phyloP scores from a whole-genome alignment of 129 eudicot genomes.

The Ambrosia artemisiifolia region DNA sequence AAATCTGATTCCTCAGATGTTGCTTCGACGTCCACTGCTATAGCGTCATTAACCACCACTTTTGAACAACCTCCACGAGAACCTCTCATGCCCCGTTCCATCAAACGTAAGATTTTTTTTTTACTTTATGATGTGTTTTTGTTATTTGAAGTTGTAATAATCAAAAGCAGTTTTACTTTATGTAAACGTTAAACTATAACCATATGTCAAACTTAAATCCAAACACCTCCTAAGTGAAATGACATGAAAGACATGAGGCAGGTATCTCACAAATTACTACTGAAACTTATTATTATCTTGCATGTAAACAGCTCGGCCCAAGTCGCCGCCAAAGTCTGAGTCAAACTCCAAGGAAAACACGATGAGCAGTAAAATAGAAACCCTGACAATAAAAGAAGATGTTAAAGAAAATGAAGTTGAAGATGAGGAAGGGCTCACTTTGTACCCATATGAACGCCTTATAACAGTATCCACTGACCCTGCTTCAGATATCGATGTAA shows the following conservation, averaged over 20 bases:
- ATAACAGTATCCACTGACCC: constrained; percentile 61
- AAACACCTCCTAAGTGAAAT: too few relatives aligned
- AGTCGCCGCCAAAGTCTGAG: constrained; percentile 52
- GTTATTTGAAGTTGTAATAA: too few relatives aligned
- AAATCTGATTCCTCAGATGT: constrained; percentile 57
- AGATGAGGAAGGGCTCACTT: constrained; percentile 79
- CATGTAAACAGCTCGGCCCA: constrained; percentile 41
- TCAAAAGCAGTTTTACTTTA: too few relatives aligned
- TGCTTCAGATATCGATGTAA: constrained; percentile 68
- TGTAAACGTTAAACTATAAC: not conserved
- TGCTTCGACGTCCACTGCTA: constrained; percentile 55
- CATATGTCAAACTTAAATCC: not conserved
- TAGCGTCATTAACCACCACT: constrained; percentile 56
- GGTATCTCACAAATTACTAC: too few relatives aligned
- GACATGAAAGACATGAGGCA: too few relatives aligned
- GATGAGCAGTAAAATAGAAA: constrained; percentile 53
- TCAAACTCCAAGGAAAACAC: constrained; percentile 51
- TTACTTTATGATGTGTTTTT: too few relatives aligned
- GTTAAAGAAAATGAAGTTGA: constrained; percentile 75
- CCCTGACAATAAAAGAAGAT: constrained; percentile 74
- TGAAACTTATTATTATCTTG: constrained; percentile 6
- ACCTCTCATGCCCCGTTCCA: constrained; percentile 60
- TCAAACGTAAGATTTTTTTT: constrained; percentile 50
- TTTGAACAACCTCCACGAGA: constrained; percentile 63
- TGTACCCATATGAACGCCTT: constrained; percentile 79